Percentiles rank a stretch among this genome's conserved stretches.
Evolutionary conservation across 1,139 yeast genomes (phyloP).

Genomic region (Kodamaea plutei): DNA sequence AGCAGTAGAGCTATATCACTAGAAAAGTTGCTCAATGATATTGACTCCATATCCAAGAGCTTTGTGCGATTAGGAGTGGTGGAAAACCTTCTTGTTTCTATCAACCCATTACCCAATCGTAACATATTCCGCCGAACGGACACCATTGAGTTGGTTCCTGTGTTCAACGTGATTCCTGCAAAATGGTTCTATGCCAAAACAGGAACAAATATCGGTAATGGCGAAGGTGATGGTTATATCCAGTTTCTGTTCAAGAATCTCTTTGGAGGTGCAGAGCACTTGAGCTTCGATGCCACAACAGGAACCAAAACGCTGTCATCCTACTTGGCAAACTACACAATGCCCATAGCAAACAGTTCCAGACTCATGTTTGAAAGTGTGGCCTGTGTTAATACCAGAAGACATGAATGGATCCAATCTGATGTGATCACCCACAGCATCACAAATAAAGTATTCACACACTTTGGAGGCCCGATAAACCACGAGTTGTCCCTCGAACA

Average conservation of each 20-base stretch:
- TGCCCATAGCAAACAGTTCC: constrained; percentile 56
- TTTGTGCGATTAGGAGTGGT: constrained; percentile 43
- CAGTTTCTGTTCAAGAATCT: constrained; percentile 72
- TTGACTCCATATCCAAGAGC: constrained; percentile 43
- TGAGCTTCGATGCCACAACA: constrained; percentile 69
- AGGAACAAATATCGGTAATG: constrained; percentile 93
- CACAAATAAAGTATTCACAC: constrained; percentile 45
- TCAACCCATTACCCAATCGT: constrained; percentile 33
- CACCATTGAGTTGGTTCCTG: constrained; percentile 48
- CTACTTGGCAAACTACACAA: constrained; percentile 56
- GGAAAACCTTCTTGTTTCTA: constrained; percentile 38
- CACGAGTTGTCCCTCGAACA: constrained; percentile 67
- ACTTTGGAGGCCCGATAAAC: constrained; percentile 23
- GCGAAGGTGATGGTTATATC: constrained; percentile 91
- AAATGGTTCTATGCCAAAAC: constrained; percentile 74
- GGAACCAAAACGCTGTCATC: constrained; percentile 82
- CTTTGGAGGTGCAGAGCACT: constrained; percentile 84
- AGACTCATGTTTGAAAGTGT: constrained; percentile 53
- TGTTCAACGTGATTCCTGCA: constrained; percentile 55
- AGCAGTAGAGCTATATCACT: constrained; percentile 29
- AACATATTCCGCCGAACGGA: constrained; percentile 18
- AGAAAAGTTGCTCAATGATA: constrained; percentile 28
- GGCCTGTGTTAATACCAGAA: constrained; percentile 55
- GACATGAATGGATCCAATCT: constrained; percentile 65
- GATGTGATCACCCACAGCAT: constrained; percentile 59